Conservation (phyloP, 2,329 filamentous ascomycete genomes). For the Beauveria brongniartii region DNA sequence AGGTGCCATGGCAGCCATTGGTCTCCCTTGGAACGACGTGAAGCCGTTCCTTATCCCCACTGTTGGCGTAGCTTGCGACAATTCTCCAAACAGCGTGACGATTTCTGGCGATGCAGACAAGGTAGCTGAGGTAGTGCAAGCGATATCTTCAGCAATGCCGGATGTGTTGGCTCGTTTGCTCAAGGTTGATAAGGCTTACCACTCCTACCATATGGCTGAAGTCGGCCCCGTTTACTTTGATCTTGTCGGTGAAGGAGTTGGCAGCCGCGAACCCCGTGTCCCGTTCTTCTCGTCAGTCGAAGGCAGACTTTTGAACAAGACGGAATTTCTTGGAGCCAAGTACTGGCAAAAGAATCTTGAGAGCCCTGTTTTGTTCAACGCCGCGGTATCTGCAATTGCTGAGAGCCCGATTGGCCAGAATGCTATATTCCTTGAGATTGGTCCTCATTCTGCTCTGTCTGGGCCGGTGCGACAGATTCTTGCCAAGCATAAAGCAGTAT, state of each 20-base stretch:
- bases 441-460: constrained; percentile 20
- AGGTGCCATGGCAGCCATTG: constrained; percentile 23
- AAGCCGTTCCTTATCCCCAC: constrained; percentile 2
- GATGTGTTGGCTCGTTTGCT: constrained; percentile 17
- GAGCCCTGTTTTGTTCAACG: constrained; percentile 17
- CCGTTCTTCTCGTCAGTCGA: constrained; percentile 5
- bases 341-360: constrained; percentile 22
- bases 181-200: constrained; percentile 17
- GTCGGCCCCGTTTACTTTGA: constrained; percentile 12
- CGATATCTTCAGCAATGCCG: constrained; percentile 6
- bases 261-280: not conserved
- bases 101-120: constrained; percentile 22
- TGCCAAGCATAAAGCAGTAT: constrained; percentile 3
- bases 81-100: constrained; percentile 25
- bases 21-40: constrained; percentile 14
- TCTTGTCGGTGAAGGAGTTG: not conserved
- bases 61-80: constrained; percentile 25
- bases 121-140: constrained; percentile 17
- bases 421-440: constrained; percentile 18
- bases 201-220: constrained; percentile 24
- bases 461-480: constrained; percentile 20
- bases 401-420: not conserved
- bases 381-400: constrained; percentile 5
- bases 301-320: not conserved
- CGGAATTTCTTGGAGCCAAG: not conserved